Evolutionary conservation across 352 stramenopile genomes (phyloP).

Genomic region (Phytopythium ostracodes): DNA sequence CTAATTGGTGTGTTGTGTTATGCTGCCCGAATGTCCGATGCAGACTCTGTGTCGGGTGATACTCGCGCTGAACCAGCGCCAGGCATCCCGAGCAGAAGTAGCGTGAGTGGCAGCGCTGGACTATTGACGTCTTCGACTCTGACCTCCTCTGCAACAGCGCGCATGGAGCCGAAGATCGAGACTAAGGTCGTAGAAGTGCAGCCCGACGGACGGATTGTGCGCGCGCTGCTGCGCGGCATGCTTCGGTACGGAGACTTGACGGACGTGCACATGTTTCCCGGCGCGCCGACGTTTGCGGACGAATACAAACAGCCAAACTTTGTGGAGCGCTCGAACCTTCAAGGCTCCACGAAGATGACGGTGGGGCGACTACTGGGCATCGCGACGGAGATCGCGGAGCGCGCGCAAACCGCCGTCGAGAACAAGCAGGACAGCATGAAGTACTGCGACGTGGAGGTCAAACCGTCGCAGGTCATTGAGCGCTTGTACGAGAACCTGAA

Average conservation of each 20-base stretch:
- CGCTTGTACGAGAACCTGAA: conserved; percentile 86
- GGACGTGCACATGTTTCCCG: conserved; percentile 56
- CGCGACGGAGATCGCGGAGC: conserved; percentile 60
- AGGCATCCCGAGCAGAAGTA: not conserved
- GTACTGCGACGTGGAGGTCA: conserved; percentile 72
- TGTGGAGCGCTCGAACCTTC: conserved; percentile 60
- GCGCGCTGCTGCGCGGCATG: conserved; percentile 62
- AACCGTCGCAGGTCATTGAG: conserved; percentile 70
- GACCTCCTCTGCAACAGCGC: conserved; percentile 14
- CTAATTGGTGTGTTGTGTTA: not conserved
- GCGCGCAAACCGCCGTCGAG: conserved; percentile 46
- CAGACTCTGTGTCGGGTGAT: conserved; percentile 4
- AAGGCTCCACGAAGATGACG: conserved; percentile 43
- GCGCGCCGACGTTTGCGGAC: conserved; percentile 59
- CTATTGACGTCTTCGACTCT: not conserved
- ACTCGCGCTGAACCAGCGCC: not conserved
- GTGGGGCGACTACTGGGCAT: conserved; percentile 51
- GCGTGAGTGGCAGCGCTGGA: not conserved
- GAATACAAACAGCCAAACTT: conserved; percentile 78
- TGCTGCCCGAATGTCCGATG: no score
- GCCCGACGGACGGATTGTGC: conserved; percentile 64
- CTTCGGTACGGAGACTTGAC: conserved; percentile 77
- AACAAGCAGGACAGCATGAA: conserved; percentile 74
- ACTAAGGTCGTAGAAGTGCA: conserved; percentile 31
- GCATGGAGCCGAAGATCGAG: conserved; percentile 45